Evolutionary conservation across 345 rosid species (phyloP).

Genomic region (Citrus sinensis): DVS_A1.0 CM039163.1:1906001-1906500

Average conservation of each 20-base stretch:
- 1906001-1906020: conserved; percentile 12
- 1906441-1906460: conserved; percentile 76
- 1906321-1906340: conserved; percentile 29
- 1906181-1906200: background rate
- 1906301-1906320: conserved; percentile 27
- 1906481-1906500: background rate
- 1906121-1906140: conserved; percentile 47
- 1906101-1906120: conserved; percentile 2
- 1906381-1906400: conserved; percentile 35
- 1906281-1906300: background rate
- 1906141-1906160: conserved; percentile 7
- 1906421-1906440: conserved; percentile 76
- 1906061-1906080: conserved; percentile 21
- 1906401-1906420: conserved; percentile 84
- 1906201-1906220: background rate
- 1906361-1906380: conserved; percentile 16
- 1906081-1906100: conserved; percentile 2
- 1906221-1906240: background rate
- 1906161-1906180: background rate
- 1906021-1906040: background rate
- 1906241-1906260: background rate
- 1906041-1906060: background rate
- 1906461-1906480: conserved; percentile 88
- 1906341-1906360: conserved; percentile 27
- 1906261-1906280: background rate